Percentiles rank a stretch among this genome's conserved stretches.
Evolutionary conservation across 805 yeast genomes (phyloP).

Genomic region (Metschnikowia hibisci): DNA sequence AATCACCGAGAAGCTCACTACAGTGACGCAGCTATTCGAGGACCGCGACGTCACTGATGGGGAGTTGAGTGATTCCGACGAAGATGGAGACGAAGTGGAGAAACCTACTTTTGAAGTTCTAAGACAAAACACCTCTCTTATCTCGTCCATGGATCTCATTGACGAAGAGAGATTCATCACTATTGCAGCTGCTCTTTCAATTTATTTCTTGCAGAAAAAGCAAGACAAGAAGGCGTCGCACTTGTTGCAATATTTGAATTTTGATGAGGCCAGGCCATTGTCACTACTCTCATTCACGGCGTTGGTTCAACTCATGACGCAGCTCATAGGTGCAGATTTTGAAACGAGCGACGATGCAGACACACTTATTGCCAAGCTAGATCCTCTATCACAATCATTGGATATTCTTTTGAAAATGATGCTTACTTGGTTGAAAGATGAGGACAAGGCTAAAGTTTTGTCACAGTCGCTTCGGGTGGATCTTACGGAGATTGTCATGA

Average conservation of each 20-base stretch:
- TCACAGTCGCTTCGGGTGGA: slow-evolving; percentile 22
- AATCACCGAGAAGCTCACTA: slow-evolving; percentile 19
- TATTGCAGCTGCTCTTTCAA: slow-evolving; percentile 24
- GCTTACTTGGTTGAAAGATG: slow-evolving; percentile 31
- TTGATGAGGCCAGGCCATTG: slow-evolving; percentile 18
- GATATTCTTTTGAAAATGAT: slow-evolving; percentile 26
- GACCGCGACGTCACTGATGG: slow-evolving; percentile 34
- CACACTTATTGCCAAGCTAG: background rate
- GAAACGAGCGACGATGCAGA: slow-evolving; percentile 12
- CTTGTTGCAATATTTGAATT: slow-evolving; percentile 25
- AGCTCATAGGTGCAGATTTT: slow-evolving; percentile 12
- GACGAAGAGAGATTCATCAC: slow-evolving; percentile 34
- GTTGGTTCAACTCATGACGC: slow-evolving; percentile 24
- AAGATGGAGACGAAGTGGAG: background rate
- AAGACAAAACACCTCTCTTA: slow-evolving; percentile 21
- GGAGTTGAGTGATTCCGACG: slow-evolving; percentile 13
- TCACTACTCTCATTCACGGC: slow-evolving; percentile 33
- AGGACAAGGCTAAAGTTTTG: slow-evolving; percentile 18
- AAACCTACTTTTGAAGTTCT: slow-evolving; percentile 3
- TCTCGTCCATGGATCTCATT: slow-evolving; percentile 30
- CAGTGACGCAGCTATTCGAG: slow-evolving; percentile 20
- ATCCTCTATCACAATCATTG: slow-evolving; percentile 10
- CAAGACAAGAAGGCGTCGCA: slow-evolving; percentile 18
- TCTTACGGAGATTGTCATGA: slow-evolving; percentile 28
- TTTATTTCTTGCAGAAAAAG: slow-evolving; percentile 20